Evolutionary conservation across 2,329 filamentous ascomycete genomes (phyloP), one percentile per base, ranked within the genome.

Genomic region (Arthrobotrys iridis): DNA sequence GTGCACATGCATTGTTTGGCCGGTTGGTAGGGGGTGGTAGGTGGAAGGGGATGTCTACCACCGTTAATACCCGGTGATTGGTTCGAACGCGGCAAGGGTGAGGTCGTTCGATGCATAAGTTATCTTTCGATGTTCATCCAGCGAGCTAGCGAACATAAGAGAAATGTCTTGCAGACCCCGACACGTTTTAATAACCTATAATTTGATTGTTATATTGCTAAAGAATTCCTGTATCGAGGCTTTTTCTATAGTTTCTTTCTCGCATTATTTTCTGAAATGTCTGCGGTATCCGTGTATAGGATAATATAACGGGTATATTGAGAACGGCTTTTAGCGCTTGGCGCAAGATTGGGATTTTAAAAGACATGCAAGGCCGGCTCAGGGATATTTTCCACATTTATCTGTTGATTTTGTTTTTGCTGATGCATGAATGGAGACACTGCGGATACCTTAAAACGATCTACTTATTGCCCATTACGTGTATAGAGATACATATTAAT

Each of bases 1-100:
- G n/a, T n/a, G n/a, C n/a, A n/a, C 45, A 48, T 48, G 45, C 45
- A 48, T 6, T 30, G 45, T 48, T 48, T 48, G 45, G 30, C 45
- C 24, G 22, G 24, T 20, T 13, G 18, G 4, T 28, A 26, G 45
- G 24, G 24, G 33, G 13, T 33, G 15, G 46, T 52, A 33, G 46
- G 33, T 10, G 46, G 46, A 35, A 33, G 26, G 26, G 3, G 3
- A 11, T 48, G n/a, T 52, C 26, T 33, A 33, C 46, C 28, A 52
- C 46, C 46, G 46, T 52, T 52, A 52, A 52, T 52, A 52, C 46
- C 46, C 46, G 46, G 46, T 52, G 46, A 52, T 52, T 52, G 46
- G 46, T 20, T 33, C n/a, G 28, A 20, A 52, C 11, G 30, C 30
- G 11, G 30, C 45, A 28, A 24, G 46, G 46, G 46, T n/a, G 18